Base-by-base conservation (phyloP, 2,329 filamentous ascomycete species). In the Colletotrichum melonis region DNA sequence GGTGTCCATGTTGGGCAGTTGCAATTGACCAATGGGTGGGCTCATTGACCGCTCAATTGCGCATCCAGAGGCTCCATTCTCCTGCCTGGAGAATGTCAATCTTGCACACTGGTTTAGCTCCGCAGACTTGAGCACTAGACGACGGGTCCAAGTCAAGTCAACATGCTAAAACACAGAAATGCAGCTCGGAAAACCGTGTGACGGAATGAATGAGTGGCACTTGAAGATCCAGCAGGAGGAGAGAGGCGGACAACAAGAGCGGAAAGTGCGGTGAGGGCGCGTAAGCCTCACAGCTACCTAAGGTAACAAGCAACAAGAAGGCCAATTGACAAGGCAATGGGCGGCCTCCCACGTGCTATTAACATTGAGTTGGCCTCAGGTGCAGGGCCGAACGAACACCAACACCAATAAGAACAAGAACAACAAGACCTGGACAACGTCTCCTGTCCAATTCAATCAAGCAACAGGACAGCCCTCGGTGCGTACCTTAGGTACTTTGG, bases 1-100 rank as follows among this genome's bases (percentile, higher is more conserved):
- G 22, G 49, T 19, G 38, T 42, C 38, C 38, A 46, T 24, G 35
- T 62, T 56, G 28, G 22, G 30, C 62, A 42, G 38, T 7, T 16
- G 38, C 38, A 67, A 74, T 74, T 74, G 72, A 32, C 72, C 72
- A 74, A 74, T 74, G 63, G 35, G 30, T 46, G 26, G 42, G 42
- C 32, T 35, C 28, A 32, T 35, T 66, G 67, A 66, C 67, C 55
- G 55, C 59, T 65, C 24, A 57, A 63, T 52, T 63, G 49, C 57
- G 66, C 66, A 69, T 35, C 28, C 28, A 24, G 28, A 54, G 30
- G 38, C 63, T 56, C 63, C 32, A 65, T 19, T 46, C 28, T 42
- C 52, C 32, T 57, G 63, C 52, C 52, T 42, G 22, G 16, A 56
- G 52, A 65, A 54, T 16, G 46, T 63, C 28, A 54, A 35, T 38